phyloP scores from a whole-genome alignment of 257 asterid genomes.

The Lycium barbarum region DNA sequence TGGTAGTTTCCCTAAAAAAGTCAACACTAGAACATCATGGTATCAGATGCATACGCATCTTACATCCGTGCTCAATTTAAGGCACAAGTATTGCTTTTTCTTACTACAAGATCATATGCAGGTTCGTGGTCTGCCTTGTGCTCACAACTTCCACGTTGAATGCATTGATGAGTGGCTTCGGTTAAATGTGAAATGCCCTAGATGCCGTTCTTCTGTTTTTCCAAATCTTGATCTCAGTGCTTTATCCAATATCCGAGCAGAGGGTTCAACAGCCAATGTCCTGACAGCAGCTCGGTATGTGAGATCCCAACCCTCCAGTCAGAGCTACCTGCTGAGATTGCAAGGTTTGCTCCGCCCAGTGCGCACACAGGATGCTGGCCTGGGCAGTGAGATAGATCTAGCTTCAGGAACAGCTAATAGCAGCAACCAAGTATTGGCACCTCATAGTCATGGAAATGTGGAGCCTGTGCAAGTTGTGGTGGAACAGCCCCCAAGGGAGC shows the following conservation, averaged over 20 bases:
- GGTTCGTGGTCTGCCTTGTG: conserved; percentile 99
- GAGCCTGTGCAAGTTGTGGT: conserved; percentile 59
- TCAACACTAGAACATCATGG: not conserved
- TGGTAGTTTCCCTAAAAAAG: not conserved
- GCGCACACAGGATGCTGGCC: conserved; percentile 48
- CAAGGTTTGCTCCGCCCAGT: conserved; percentile 81
- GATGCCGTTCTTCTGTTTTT: conserved; percentile 95
- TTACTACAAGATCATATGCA: conserved; percentile 41
- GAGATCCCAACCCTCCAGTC: conserved; percentile 77
- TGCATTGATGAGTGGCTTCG: conserved; percentile 99
- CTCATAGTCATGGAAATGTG: conserved; percentile 32
- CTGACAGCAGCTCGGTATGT: conserved; percentile 67
- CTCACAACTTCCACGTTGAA: conserved; percentile 96
- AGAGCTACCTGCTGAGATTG: conserved; percentile 74
- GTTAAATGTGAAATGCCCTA: conserved; percentile 88
- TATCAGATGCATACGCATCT: not conserved
- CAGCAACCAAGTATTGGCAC: conserved; percentile 38
- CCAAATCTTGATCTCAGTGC: conserved; percentile 96
- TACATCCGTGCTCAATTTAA: not conserved
- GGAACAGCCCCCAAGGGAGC: conserved; percentile 48
- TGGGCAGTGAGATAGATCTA: conserved; percentile 39
- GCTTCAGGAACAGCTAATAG: conserved; percentile 41
- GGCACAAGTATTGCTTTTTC: not conserved
- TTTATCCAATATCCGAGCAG: conserved; percentile 70
- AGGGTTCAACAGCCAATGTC: conserved; percentile 52